phyloP scores from a whole-genome alignment of 2,329 filamentous ascomycete species.

The Alternaria novae-zelandiae region DNA sequence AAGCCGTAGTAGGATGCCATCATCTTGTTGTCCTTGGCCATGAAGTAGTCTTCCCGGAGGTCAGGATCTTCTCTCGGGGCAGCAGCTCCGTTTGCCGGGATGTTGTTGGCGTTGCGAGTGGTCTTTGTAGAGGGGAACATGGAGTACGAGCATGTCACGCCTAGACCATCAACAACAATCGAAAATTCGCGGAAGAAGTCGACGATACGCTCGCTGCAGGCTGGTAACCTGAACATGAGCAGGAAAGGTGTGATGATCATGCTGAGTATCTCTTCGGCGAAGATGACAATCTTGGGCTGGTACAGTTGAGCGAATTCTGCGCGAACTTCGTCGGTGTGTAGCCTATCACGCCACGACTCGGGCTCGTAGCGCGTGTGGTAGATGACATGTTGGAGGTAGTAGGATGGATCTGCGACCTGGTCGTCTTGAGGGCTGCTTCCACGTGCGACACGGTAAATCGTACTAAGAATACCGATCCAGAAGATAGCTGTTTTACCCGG shows the following conservation, averaged over 20 bases:
- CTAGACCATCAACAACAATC: slow-evolving; percentile 92
- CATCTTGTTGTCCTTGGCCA: slow-evolving; percentile 97
- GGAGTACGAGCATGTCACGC: slow-evolving; percentile 95
- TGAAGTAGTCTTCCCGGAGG: slow-evolving; percentile 89
- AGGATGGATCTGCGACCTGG: slow-evolving; percentile 91
- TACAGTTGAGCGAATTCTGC: slow-evolving; percentile 89
- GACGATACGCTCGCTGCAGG: slow-evolving; percentile 88
- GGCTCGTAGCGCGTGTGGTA: slow-evolving; percentile 93
- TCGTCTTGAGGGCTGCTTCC: slow-evolving; percentile 84
- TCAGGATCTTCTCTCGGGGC: slow-evolving; percentile 57
- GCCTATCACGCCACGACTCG: slow-evolving; percentile 81
- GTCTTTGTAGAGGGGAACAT: slow-evolving; percentile 96
- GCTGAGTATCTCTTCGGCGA: slow-evolving; percentile 88
- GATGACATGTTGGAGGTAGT: slow-evolving; percentile 85
- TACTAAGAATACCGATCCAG: slow-evolving; percentile 82
- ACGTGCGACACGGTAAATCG: slow-evolving; percentile 81
- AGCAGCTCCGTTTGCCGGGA: slow-evolving; percentile 47
- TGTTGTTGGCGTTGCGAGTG: slow-evolving; percentile 57
- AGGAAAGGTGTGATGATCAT: slow-evolving; percentile 92
- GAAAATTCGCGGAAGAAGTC: slow-evolving; percentile 99
- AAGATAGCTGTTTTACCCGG: slow-evolving; percentile 87
- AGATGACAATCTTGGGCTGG: slow-evolving; percentile 89
- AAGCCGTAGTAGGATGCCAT: slow-evolving; percentile 96
- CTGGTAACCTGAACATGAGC: slow-evolving; percentile 83
- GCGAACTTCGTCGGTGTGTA: slow-evolving; percentile 95